Evolutionary conservation across 768 basidiomycete genomes (phyloP).

Genomic region (Tricholoma sp.): DNA sequence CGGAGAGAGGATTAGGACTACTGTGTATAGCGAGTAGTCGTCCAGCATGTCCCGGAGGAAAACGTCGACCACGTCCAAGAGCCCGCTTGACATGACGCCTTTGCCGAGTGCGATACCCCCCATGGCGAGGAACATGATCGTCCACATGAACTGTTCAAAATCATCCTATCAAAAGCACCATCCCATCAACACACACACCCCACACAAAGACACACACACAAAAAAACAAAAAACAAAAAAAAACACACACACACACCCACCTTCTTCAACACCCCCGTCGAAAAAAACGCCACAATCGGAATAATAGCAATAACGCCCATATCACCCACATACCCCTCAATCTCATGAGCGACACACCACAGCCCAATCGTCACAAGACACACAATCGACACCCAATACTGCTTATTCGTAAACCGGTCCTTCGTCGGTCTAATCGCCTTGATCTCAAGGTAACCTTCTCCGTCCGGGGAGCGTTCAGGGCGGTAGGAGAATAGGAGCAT

Average conservation of each 20-base stretch:
- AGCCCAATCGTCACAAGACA: constrained; percentile 80
- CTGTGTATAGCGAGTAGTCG: constrained; percentile 59
- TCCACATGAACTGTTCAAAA: constrained; percentile 93
- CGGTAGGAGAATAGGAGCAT: constrained; percentile 80
- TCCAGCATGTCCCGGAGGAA: constrained; percentile 54
- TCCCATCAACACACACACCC: no score
- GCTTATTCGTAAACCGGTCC: constrained; percentile 77
- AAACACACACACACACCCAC: constrained; percentile 32
- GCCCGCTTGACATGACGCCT: constrained; percentile 84
- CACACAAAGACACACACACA: no score
- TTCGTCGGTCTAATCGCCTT: constrained; percentile 77
- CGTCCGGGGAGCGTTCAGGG: constrained; percentile 65
- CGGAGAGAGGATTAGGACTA: constrained; percentile 65
- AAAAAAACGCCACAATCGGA: constrained; percentile 91
- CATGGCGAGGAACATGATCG: constrained; percentile 95
- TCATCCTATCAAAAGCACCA: constrained; percentile 65
- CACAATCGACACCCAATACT: constrained; percentile 86
- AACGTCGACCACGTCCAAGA: constrained; percentile 72
- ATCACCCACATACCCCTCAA: constrained; percentile 78
- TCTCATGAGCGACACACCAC: constrained; percentile 83
- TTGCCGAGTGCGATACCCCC: constrained; percentile 96
- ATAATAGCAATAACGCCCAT: constrained; percentile 98
- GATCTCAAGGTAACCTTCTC: constrained; percentile 77
- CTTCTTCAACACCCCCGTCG: constrained; percentile 91
- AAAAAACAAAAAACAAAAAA: constrained; percentile 2